phyloP scores from a whole-genome alignment of 1,284 basidiomycete species.

The Cryptococcus neoformans region DNA sequence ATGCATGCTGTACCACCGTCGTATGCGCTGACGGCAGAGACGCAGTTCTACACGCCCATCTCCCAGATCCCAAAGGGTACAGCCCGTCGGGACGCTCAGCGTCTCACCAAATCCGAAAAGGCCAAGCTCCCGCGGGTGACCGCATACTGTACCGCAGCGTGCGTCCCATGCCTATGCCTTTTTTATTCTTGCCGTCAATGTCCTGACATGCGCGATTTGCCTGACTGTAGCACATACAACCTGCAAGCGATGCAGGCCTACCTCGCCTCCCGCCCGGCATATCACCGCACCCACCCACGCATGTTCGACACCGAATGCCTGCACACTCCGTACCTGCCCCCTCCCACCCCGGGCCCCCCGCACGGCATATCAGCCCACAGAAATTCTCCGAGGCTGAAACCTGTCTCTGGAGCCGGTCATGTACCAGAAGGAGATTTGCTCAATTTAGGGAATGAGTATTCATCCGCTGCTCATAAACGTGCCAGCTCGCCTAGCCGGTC shows the following conservation, averaged over 20 bases:
- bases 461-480: constrained; percentile 1
- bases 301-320: constrained; percentile 51
- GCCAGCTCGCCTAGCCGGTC: constrained; percentile 7
- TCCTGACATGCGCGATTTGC: no score
- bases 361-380: constrained; percentile 7
- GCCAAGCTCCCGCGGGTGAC: constrained; percentile 92
- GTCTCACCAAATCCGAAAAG: constrained; percentile 88
- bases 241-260: constrained; percentile 84
- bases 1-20: background rate
- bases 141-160: constrained; percentile 92
- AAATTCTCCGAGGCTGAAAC: constrained; percentile 37
- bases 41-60: constrained; percentile 80
- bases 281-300: constrained; percentile 80
- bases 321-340: constrained; percentile 48
- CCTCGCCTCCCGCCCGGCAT: constrained; percentile 71
- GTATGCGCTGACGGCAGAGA: background rate
- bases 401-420: constrained; percentile 14
- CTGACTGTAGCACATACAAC: constrained; percentile 67
- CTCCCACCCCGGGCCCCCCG: constrained; percentile 23
- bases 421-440: constrained; percentile 45
- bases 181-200: background rate
- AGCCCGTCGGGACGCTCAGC: constrained; percentile 83
- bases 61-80: constrained; percentile 91
- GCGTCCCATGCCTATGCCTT: constrained; percentile 28
- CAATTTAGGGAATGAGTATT: constrained; percentile 30